phyloP scores from a whole-genome alignment of 495 filamentous ascomycete genomes.

The Wilcoxina mikolae region DNA sequence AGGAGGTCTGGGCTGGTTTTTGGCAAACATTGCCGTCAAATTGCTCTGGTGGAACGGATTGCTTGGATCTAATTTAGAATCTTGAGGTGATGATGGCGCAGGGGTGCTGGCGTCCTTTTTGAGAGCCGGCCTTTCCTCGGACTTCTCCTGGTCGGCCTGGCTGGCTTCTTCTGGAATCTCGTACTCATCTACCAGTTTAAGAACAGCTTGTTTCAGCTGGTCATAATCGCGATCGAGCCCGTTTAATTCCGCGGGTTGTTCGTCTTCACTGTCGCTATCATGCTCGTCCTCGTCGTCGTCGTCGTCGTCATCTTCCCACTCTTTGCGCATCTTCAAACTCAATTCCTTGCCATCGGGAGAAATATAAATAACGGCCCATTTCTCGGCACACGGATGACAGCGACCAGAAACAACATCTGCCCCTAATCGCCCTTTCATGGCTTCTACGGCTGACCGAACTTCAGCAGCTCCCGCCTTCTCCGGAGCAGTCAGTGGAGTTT shows the following conservation, averaged over 20 bases:
- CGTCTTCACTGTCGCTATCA: constrained; percentile 55
- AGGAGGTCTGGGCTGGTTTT: constrained; percentile 24
- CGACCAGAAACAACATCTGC: constrained; percentile 43
- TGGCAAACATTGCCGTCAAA: constrained; percentile 27
- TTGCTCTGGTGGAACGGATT: constrained; percentile 29
- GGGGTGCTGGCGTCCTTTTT: constrained; percentile 14
- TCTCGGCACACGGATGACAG: constrained; percentile 58
- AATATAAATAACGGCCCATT: constrained; percentile 63
- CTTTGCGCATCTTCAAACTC: constrained; percentile 56
- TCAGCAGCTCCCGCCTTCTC: constrained; percentile 32
- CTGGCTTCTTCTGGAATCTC: constrained; percentile 46
- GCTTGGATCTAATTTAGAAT: constrained; percentile 25
- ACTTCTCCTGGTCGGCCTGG: constrained; percentile 15
- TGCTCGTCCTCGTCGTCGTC: constrained; percentile 53
- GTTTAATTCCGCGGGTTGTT: constrained; percentile 44
- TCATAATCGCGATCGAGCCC: constrained; percentile 71
- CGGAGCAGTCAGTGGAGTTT: not conserved
- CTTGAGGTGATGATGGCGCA: constrained; percentile 8
- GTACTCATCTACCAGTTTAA: constrained; percentile 67
- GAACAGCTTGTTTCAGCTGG: constrained; percentile 63
- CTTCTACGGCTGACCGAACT: constrained; percentile 43
- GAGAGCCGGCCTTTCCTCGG: constrained; percentile 18
- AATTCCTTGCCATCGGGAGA: constrained; percentile 53
- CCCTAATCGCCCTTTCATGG: constrained; percentile 50
- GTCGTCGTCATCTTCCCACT: constrained; percentile 50